A percentile compares a stretch with the other conserved stretches of the same genome.
phyloP scores from a whole-genome alignment of 1,284 basidiomycete genomes.

The Spongispora temasekensis region DNA sequence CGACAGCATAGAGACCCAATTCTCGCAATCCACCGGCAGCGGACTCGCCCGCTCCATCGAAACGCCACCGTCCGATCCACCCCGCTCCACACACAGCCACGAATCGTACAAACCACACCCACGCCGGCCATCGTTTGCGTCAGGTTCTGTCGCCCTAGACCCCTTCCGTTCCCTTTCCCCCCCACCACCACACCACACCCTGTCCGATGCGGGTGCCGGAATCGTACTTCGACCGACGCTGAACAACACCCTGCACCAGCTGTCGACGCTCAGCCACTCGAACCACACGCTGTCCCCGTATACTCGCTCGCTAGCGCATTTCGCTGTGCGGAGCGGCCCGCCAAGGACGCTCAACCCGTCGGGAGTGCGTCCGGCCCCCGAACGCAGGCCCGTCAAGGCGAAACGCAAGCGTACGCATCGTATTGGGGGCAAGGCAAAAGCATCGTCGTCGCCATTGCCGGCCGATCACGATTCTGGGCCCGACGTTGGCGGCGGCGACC shows the following conservation, averaged over 20 bases:
- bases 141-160: constrained; percentile 41
- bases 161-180: constrained; percentile 41
- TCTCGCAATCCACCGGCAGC: constrained; percentile 41
- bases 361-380: constrained; percentile 34
- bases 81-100: constrained; percentile 17
- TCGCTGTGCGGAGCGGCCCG: constrained; percentile 85
- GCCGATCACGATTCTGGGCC: constrained; percentile 7
- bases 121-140: constrained; percentile 43
- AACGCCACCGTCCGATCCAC: constrained; percentile 34
- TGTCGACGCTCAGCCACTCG: constrained; percentile 81
- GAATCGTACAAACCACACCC: constrained; percentile 21
- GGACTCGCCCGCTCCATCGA: constrained; percentile 33
- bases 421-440: constrained; percentile 47
- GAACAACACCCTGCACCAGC: constrained; percentile 78
- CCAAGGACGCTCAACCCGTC: constrained; percentile 43
- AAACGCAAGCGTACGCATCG: constrained; percentile 74
- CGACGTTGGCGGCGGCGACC: neutral
- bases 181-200: constrained; percentile 37
- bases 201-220: constrained; percentile 42
- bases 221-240: constrained; percentile 69
- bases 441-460: neutral
- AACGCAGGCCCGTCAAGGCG: constrained; percentile 64
- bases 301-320: constrained; percentile 85
- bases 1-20: constrained; percentile 46
- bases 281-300: constrained; percentile 92